Percentiles rank a stretch among this genome's conserved stretches.
Evolutionary conservation across 768 basidiomycete species (phyloP).

Genomic region (Rhodotorula graminis): DNA sequence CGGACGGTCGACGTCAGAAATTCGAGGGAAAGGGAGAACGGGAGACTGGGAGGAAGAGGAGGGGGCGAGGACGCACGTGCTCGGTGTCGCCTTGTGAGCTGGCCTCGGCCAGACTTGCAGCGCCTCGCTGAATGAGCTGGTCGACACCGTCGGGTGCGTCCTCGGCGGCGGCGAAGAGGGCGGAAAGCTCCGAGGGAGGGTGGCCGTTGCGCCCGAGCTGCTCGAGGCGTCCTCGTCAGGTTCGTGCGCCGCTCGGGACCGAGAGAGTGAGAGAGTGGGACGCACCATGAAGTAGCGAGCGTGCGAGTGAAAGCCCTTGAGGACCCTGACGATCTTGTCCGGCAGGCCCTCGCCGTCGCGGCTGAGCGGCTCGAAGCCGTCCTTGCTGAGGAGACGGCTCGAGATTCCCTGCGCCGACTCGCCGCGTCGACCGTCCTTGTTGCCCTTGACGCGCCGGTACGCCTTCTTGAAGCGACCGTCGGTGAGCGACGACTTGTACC

Average conservation of each 20-base stretch:
- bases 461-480: background rate
- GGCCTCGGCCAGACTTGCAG: background rate
- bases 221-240: too few relatives aligned
- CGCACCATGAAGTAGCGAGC: conserved; percentile 26
- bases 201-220: conserved; percentile 22
- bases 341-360: background rate
- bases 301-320: conserved; percentile 22
- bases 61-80: background rate
- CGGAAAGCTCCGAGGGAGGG: background rate
- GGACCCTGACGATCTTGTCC: conserved; percentile 2
- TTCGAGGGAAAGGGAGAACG: too few relatives aligned
- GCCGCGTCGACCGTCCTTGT: background rate
- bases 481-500: conserved; percentile 53
- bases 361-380: background rate
- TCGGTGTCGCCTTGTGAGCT: conserved; percentile 4
- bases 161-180: conserved; percentile 12
- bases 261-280: too few relatives aligned
- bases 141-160: background rate
- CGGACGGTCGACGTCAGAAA: too few relatives aligned
- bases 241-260: too few relatives aligned
- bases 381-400: background rate
- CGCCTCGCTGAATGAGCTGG: background rate
- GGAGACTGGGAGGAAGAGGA: background rate
- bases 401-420: too few relatives aligned
- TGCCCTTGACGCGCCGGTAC: background rate